Evolutionary conservation across 1,139 yeast genomes (phyloP), one percentile per base, ranked within the genome.

Genomic region (Geotrichum bryndzae): DNA sequence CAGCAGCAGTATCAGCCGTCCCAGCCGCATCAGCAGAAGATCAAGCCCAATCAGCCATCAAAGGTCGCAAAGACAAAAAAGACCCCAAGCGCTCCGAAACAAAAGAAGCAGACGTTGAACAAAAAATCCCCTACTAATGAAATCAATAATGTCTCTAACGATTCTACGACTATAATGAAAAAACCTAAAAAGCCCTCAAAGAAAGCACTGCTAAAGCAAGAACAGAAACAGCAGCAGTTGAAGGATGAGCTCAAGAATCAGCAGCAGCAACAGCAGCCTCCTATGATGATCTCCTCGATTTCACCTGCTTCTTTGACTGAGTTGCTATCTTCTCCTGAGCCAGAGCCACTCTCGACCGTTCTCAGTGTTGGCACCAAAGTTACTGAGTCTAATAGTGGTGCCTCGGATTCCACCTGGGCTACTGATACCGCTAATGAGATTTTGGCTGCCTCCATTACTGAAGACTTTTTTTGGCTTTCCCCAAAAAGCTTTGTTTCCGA

Each of bases 1-100:
- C 18, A 52, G 33, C 38, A 8, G 13, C 51, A 29, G 27, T n/a
- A 6, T 15, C 33, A 27, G 52, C 51, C 60, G 29, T 35, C 27
- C 46, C 52, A 11, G 50, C 54, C n/a, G 50, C 6, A 15, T 25
- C 59, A 18, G 29, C 48, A 22, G 29, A 31, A 29, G 55, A 29
- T 18, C 15, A 53, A 38, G n/a, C 55, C 54, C 29, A 48, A 54
- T 51, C 52, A 56, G 51, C 33, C 51, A 7, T 7, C 58, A 18
- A 56, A 56, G 58, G 46, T 25, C n/a, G 22, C 35, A 13, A 46
- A 66, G 63, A n/a, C 69, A 64, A n/a, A 62, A 63, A 53, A 66
- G 65, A 27, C 64, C 54, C 29, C 63, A 62, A 41, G 57, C 23
- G 54, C 54, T 35, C 11, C 54, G 31, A 57, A 57, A 33, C 48